Evolutionary conservation across 192 early-diverging fungal species (phyloP).

Genomic region (Pilobolus umbonatus): DNA sequence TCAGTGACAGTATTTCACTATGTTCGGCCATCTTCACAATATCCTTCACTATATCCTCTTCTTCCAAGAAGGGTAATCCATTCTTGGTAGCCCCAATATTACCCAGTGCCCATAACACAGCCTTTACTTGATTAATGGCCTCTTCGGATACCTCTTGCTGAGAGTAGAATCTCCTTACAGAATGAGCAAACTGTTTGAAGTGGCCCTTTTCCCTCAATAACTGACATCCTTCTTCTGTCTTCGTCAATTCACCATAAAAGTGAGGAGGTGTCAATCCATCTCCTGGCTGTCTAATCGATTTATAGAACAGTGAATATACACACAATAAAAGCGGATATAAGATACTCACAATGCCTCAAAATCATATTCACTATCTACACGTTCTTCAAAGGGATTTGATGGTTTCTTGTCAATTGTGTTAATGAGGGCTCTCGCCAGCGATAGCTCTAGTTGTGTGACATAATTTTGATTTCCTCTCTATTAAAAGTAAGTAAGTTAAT

Average conservation of each 20-base stretch:
- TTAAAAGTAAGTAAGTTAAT: background rate
- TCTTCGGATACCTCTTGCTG: constrained; percentile 35
- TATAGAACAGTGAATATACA: background rate
- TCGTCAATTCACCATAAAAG: constrained; percentile 76
- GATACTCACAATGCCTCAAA: constrained; percentile 28
- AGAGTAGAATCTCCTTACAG: constrained; percentile 45
- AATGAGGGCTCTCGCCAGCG: constrained; percentile 45
- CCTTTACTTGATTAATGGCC: constrained; percentile 55
- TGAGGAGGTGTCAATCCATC: constrained; percentile 56
- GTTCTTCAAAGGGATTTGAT: constrained; percentile 35
- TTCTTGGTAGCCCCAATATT: constrained; percentile 67
- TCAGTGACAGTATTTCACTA: constrained; percentile 65
- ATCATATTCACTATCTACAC: constrained; percentile 34
- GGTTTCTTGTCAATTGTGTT: constrained; percentile 29
- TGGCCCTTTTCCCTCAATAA: constrained; percentile 61
- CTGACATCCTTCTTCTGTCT: constrained; percentile 68
- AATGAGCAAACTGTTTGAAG: constrained; percentile 57
- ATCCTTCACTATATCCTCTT: constrained; percentile 67
- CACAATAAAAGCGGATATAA: background rate
- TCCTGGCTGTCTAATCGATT: constrained; percentile 28
- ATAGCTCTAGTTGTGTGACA: constrained; percentile 63
- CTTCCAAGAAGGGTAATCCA: constrained; percentile 65
- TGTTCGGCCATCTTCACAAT: constrained; percentile 64
- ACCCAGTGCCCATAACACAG: constrained; percentile 76
- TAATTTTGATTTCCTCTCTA: constrained; percentile 53